Base-by-base conservation (phyloP, 2,329 filamentous ascomycete genomes). In the Diaporthe ilicicola region DNA sequence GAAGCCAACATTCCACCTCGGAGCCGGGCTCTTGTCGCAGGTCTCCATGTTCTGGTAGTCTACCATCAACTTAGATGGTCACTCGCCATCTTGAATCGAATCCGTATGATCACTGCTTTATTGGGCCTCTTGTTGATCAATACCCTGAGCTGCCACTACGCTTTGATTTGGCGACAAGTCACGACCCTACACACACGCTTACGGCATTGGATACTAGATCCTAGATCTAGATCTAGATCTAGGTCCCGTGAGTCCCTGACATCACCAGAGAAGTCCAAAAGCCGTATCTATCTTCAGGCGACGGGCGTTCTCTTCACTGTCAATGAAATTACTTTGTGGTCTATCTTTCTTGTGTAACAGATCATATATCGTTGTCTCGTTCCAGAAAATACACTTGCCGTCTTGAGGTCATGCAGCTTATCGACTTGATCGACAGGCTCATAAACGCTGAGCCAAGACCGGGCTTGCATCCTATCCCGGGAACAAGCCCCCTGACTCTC, bases 401-500 rank as follows among this genome's bases (percentile, higher is more conserved):
- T 22, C 19, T 54, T 22, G 29, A 34, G 10, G 59, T 19, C 46
- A 70, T 72, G 70, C 39, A 27, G 17, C 27, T 53, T 22, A 4
- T 67, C 6, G 46, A 44, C 4, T 8, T 62, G 24, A 34, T 70
- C 6, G 64, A 69, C 29, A 54, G n/a, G 85, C 76, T 84, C 32
- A 5, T 64, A 7, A 42, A 72, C 19, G 53, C 76, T 27, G 74
- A 78, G 71, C 80, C 80, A 22, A 75, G 81, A 56, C 77, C 81
- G 42, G 82, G 80, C 39, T 77, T 84, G 37, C 79, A 80, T 55
- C 81, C 81, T 1, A 80, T 84, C 53, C 81, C 82, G n/a, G 80
- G 79, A 27, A 83, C 80, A 4, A 78, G 73, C 24, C 80, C 82
- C 7, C 76, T 84, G 27, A 83, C 81, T 0, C 73, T 82, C 29